These are phyloP conservation scores for Drosera capensis DNA, from an alignment of 148 eudicot genomes.

Conservation along the genomic window DNA sequence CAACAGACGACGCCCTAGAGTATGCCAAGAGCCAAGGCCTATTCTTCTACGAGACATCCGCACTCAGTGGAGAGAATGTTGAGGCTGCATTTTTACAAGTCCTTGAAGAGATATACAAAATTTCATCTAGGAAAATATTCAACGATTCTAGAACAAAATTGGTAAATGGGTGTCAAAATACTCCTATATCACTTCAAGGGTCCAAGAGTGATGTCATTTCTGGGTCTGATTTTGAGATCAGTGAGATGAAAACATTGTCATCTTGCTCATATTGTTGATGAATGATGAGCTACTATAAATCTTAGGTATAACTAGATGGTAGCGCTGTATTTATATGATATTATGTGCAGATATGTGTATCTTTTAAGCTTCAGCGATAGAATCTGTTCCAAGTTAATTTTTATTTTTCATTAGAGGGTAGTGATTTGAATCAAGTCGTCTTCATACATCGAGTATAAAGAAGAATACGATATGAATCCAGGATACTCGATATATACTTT, in stretches of 20 bases:
- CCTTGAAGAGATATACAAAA: conserved; percentile 39
- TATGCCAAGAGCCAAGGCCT: conserved; percentile 59
- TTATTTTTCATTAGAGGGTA: too few relatives aligned
- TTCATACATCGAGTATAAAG: too few relatives aligned
- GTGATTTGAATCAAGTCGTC: too few relatives aligned
- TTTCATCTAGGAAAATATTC: conserved; percentile 47
- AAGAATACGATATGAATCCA: too few relatives aligned
- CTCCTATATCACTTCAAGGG: conserved; percentile 19
- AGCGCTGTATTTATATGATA: too few relatives aligned
- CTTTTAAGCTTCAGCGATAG: too few relatives aligned
- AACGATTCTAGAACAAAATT: conserved; percentile 14
- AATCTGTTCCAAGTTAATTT: too few relatives aligned
- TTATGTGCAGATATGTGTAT: too few relatives aligned
- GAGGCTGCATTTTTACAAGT: conserved; percentile 55
- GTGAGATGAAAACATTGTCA: conserved; percentile 63
- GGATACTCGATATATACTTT: too few relatives aligned
- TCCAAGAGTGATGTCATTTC: conserved; percentile 38
- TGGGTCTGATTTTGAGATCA: conserved; percentile 47
- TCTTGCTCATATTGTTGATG: conserved; percentile 39
- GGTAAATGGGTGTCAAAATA: conserved; percentile 18
- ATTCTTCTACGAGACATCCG: conserved; percentile 68
- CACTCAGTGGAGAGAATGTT: conserved; percentile 66
- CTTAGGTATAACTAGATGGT: too few relatives aligned
- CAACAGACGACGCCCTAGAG: conserved; percentile 54
- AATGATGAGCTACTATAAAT: neutral